Base-by-base conservation (phyloP, 768 basidiomycete genomes). In the Rhodocollybia butyracea region DNA sequence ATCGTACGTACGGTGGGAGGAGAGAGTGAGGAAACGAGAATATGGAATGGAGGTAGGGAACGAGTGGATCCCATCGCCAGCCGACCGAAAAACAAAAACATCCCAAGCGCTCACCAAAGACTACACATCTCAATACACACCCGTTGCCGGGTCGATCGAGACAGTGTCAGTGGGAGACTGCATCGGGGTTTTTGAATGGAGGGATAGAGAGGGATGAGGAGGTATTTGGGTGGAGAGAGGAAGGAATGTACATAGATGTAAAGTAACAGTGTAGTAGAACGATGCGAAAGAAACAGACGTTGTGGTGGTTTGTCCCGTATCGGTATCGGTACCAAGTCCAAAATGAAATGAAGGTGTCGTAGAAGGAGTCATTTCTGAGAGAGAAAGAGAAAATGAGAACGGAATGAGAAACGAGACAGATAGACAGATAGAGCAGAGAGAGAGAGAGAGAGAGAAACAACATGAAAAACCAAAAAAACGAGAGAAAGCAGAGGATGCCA, bases 351-450 rank as follows among this genome's bases (percentile, higher is more conserved):
- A 27, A 15, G 2, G 51, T 32, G 32, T 34, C 48, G 34, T 50
- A n/a, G 8, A 24, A 22, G 21, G 38, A 39, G 27, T 40, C 31
- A 22, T 41, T 40, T 41, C 22, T 11, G 51, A 53, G 34, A 46
- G 30, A 54, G 52, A 42, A 30, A 39, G 6, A 21, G n/a, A 31
- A 45, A 45, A 30, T 30, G 47, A 50, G 32, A 50, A 5, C 15
- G 22, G 27, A 39, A 46, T 56, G 56, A 55, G 58, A 48, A 57
- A 55, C 54, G 56, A 52, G 56, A 63, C 53, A 59, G 34, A 59
- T 61, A 64, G 57, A 61, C 56, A 58, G 59, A 59, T 51, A 48
- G 50, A 57, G 53, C 32, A 12, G 41, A 53, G 51, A 58, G 51
- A 60, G 34, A 47, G 40, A 48, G 36, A 57, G 42, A 58, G n/a